phyloP scores from a whole-genome alignment of 768 basidiomycete genomes.

The Auriscalpium microsporum region DNA sequence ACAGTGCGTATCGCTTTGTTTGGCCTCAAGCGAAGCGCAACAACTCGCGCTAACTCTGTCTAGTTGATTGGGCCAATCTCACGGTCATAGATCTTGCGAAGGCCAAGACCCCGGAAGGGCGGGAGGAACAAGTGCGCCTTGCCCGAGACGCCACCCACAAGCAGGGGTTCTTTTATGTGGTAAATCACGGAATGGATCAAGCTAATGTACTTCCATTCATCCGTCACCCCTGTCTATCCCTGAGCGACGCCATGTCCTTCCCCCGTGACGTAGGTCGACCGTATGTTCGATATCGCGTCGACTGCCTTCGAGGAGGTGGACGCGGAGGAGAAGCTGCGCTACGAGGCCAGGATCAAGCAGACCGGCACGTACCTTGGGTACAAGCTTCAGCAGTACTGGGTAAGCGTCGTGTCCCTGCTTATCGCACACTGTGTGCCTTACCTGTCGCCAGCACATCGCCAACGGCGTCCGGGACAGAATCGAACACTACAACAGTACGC shows the following conservation, averaged over 20 bases:
- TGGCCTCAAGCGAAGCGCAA: background rate
- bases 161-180: slow-evolving; percentile 38
- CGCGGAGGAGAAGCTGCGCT: slow-evolving; percentile 26
- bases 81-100: slow-evolving; percentile 26
- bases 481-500: slow-evolving; percentile 54
- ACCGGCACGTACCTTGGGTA: slow-evolving; percentile 48
- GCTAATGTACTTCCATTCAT: slow-evolving; percentile 26
- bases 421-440: background rate
- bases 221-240: background rate
- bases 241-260: background rate
- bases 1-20: slow-evolving; percentile 9
- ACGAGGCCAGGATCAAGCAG: slow-evolving; percentile 22
- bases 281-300: slow-evolving; percentile 30
- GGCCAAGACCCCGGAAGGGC: slow-evolving; percentile 24
- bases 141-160: slow-evolving; percentile 26
- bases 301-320: slow-evolving; percentile 26
- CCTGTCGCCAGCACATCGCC: slow-evolving; percentile 42
- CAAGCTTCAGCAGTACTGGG: slow-evolving; percentile 48
- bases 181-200: slow-evolving; percentile 39
- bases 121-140: slow-evolving; percentile 21
- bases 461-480: slow-evolving; percentile 56
- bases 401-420: slow-evolving; percentile 17
- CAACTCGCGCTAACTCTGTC: background rate
- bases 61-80: slow-evolving; percentile 31
- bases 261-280: slow-evolving; percentile 13